Conservation (phyloP, 441 rosid genomes). For the Populus hybrid region DNA sequence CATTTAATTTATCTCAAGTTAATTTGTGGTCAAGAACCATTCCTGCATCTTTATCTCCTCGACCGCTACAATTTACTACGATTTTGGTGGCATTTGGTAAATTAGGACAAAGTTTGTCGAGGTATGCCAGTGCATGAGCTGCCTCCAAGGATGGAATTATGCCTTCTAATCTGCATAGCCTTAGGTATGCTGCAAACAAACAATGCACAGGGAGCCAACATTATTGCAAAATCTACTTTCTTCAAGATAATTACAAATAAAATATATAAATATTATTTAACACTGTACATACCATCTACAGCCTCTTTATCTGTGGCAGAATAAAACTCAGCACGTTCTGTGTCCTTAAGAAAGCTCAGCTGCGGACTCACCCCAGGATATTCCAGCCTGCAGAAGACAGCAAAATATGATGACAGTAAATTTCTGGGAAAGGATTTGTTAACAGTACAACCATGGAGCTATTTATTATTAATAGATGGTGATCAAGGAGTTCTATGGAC, state of each 20-base stretch:
- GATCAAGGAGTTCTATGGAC: background rate
- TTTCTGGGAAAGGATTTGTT: background rate
- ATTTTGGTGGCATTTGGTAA: constrained; percentile 1
- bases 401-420: background rate
- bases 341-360: constrained; percentile 61
- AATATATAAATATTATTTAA: no score
- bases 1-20: no score
- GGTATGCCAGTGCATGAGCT: constrained; percentile 70
- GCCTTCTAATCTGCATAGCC: constrained; percentile 59
- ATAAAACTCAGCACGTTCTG: constrained; percentile 58
- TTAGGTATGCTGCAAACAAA: constrained; percentile 40
- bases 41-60: no score
- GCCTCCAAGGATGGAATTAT: constrained; percentile 73
- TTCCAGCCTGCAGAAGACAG: constrained; percentile 38
- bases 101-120: constrained; percentile 64
- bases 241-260: no score
- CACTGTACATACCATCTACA: constrained; percentile 40
- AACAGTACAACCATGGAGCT: no score
- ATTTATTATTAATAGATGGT: background rate
- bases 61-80: no score
- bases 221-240: background rate
- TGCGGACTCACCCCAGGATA: constrained; percentile 87
- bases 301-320: constrained; percentile 71
- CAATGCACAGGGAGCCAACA: background rate
- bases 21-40: no score